Percentiles rank a stretch among this genome's conserved stretches.
These are phyloP conservation scores for Bauhinia variegata DNA, from an alignment of 306 rosid species.

Conservation along the genomic window DNA sequence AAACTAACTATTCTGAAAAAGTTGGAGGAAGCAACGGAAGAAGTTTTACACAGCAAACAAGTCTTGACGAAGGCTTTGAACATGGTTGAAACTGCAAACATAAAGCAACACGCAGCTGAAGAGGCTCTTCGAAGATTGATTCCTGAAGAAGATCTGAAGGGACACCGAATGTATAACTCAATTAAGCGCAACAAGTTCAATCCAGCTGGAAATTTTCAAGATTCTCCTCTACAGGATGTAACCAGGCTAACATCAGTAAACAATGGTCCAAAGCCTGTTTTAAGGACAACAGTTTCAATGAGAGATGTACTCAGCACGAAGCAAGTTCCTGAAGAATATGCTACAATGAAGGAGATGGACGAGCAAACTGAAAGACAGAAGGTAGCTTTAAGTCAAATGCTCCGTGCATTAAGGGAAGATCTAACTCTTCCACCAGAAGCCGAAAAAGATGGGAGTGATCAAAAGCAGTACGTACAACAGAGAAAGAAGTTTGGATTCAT, in stretches of 20 bases:
- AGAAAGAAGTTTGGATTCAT: constrained; percentile 92
- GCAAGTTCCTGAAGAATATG: constrained; percentile 62
- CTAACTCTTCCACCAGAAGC: constrained; percentile 51
- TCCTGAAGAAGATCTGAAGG: constrained; percentile 54
- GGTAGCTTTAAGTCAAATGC: constrained; percentile 95
- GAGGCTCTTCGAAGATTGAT: constrained; percentile 75
- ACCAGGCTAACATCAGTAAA: constrained; percentile 33
- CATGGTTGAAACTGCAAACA: constrained; percentile 75
- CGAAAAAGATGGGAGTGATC: constrained; percentile 60
- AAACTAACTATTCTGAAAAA: constrained; percentile 56
- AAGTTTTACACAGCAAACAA: constrained; percentile 69
- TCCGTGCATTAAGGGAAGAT: constrained; percentile 75
- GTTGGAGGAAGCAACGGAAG: constrained; percentile 83
- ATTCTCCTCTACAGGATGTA: constrained; percentile 42
- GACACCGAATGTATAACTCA: constrained; percentile 45
- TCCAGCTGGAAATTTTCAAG: constrained; percentile 42
- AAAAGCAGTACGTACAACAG: constrained; percentile 53
- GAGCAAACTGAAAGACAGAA: constrained; percentile 55
- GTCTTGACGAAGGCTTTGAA: constrained; percentile 75
- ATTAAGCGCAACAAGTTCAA: constrained; percentile 44
- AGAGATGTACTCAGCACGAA: constrained; percentile 85
- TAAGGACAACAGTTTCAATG: constrained; percentile 73
- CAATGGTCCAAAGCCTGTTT: constrained; percentile 53
- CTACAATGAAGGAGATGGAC: constrained; percentile 49
- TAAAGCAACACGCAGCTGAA: constrained; percentile 72